Evolutionary conservation across 2,329 filamentous ascomycete genomes (phyloP), one percentile per base, ranked within the genome.

Genomic region (Aspergillus sp.): DNA sequence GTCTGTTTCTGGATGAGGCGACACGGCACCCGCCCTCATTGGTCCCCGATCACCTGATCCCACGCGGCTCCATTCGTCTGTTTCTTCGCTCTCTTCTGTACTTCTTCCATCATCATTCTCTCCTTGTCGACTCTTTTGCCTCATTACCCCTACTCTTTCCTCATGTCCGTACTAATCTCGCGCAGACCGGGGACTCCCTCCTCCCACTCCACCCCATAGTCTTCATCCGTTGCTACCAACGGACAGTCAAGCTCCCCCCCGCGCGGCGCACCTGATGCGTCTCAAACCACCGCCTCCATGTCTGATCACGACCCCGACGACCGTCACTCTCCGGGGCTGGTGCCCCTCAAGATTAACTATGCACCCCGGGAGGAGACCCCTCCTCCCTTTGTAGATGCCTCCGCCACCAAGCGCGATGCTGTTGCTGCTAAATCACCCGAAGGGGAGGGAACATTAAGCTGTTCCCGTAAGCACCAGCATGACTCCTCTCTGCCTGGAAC

Each of bases 241-340:
- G 19, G 40, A 19, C 9, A 7, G 1, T 7, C 25, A 3, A 29
- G 9, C 25, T 29, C 9, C 25, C 11, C 25, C 25, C 25, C n/a
- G n/a, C n/a, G 4, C 25, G 55, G 52, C 54, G 57, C 60, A 58
- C 62, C 61, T 64, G 50, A 68, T 69, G 67, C 59, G 62, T 57
- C 57, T 53, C 51, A 61, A 62, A 59, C 55, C 55, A 45, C 60
- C 58, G 64, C 61, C 60, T 64, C 60, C 59, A 71, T 72, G 66
- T 71, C 61, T 59, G 71, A 74, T 58, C 74, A 74, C 62, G 71
- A 75, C 55, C 66, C 69, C 53, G 72, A 76, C 54, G 72, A 75
- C 53, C 63, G 59, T 56, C 58, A 62, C 52, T 75, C 73, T 38
- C 74, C 75, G 38, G 66, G 59, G n/a, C 64, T 74, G 48, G 55